Evolutionary conservation across 2,329 filamentous ascomycete genomes (phyloP), one percentile per base, ranked within the genome.

Genomic region (Nothopassalora personata): DNA sequence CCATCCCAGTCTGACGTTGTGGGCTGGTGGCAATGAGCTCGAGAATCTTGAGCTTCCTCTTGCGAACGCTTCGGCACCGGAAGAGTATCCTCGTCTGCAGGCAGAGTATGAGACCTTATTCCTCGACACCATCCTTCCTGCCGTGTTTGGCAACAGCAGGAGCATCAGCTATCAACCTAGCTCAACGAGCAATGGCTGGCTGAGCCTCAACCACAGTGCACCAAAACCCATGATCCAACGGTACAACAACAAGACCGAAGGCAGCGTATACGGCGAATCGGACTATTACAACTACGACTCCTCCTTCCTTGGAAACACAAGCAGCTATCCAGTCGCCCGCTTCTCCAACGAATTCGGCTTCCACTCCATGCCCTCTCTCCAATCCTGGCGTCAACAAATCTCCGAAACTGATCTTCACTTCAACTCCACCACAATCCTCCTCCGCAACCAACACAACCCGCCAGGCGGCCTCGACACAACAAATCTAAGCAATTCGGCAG

Each of bases 311-410:
- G 86, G 85, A 70, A 77, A 86, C 67, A 73, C 76, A n/a, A 76
- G 74, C 0, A 74, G 72, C 0, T 86, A 85, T 61, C 83, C 83
- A 0, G 73, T 85, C 0, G 83, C 82, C 1, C 77, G 84, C 8
- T 86, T 86, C 64, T 80, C 81, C 2, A 84, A 85, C 62, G 84
- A 87, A 69, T 87, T 86, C 60, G 84, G 84, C 27, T 86, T 80
- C 67, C 83, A 85, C 65, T 82, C 79, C 57, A 85, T 86, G 83
- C 84, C 84, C 0, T 82, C 79, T 54, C 66, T 86, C 0, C 80
- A 84, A 59, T 80, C 77, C 2, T 86, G 83, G 83, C 75, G 76
- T 46, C 78, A 83, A 65, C 83, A 79, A 2, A 68, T 86, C 0
- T 71, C 77, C 1, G 73, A 77, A 1, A 68, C 76, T 5, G 80